These are phyloP conservation scores for Xylariaceae sp. DNA, from an alignment of 2,329 filamentous ascomycete genomes.

Conservation along the genomic window DNA sequence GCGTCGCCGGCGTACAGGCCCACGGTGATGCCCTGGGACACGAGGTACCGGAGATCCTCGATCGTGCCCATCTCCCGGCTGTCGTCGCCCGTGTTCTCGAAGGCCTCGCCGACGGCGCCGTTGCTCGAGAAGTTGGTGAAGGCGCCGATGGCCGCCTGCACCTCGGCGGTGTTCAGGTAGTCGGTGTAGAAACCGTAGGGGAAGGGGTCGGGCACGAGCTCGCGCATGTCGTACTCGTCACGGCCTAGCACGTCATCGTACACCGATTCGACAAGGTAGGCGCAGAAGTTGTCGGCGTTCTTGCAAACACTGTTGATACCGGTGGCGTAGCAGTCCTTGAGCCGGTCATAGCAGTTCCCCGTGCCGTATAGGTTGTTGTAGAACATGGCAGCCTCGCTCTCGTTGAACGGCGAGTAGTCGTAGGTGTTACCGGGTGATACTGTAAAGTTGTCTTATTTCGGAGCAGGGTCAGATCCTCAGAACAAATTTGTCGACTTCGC, in stretches of 20 bases:
- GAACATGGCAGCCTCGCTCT: constrained; percentile 42
- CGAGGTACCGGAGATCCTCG: constrained; percentile 19
- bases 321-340: constrained; percentile 49
- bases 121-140: constrained; percentile 54
- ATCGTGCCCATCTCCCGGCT: constrained; percentile 22
- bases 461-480: no score
- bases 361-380: constrained; percentile 57
- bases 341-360: constrained; percentile 56
- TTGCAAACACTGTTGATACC: constrained; percentile 48
- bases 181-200: constrained; percentile 49
- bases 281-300: constrained; percentile 53
- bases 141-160: constrained; percentile 56
- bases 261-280: constrained; percentile 44
- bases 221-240: constrained; percentile 58
- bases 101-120: constrained; percentile 40
- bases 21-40: constrained; percentile 18
- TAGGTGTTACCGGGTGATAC: constrained; percentile 54
- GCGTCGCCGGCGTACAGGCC: constrained; percentile 29
- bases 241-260: constrained; percentile 48
- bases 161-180: constrained; percentile 53
- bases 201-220: constrained; percentile 52
- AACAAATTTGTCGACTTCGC: no score
- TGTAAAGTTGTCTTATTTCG: constrained; percentile 55
- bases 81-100: constrained; percentile 55
- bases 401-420: constrained; percentile 48